Evolutionary conservation across 352 stramenopile species (phyloP), one percentile per base, ranked within the genome.

Genomic region (Globisporangium recalcitrans): DNA sequence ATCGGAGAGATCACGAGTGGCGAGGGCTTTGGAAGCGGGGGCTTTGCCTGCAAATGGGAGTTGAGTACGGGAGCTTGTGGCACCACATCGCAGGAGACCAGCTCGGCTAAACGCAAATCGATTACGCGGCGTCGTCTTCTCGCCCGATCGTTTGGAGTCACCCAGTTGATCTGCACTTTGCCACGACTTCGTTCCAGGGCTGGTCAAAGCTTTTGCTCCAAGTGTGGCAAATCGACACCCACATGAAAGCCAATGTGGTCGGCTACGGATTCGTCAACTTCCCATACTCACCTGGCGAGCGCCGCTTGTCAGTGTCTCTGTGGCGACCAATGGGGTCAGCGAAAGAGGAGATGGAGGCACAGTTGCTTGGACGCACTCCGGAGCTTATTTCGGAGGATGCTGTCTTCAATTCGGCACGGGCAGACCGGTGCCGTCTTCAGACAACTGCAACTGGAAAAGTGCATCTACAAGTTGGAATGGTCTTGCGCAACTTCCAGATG

Each of bases 191-290:
- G 0, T 78, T 90, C 29, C 69, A 85, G 16, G 78, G 78, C 22
- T 90, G 82, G 82, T 80, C 82, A 1, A 85, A 81, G 48, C 42
- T 89, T 4, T 44, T 90, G 26, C 65, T 92, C 5, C 79, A 90
- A 68, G 77, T 90, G 14, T 89, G 79, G 79, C 71, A 67, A 40
- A 67, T 74, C 13, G 77, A 91, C 38, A 65, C 68, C 4, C 68
- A 67, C 65, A 82, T 80, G 72, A 72, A 74, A 29, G 62, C 74
- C 29, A 78, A 78, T 31, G 65, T 81, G 38, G 65, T 79, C 11
- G 80, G 78, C 29, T 89, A 90, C 32, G 81, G 81, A 3, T 89
- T 87, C 52, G 63, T 80, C 4, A 66, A 80, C 14, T 53, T 91
- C 13, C 80, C 83, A 24, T 89, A 85, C 64, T 60, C 64, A 34